phyloP scores from a whole-genome alignment of 2,329 filamentous ascomycete species.

The Scedosporium boydii region DNA sequence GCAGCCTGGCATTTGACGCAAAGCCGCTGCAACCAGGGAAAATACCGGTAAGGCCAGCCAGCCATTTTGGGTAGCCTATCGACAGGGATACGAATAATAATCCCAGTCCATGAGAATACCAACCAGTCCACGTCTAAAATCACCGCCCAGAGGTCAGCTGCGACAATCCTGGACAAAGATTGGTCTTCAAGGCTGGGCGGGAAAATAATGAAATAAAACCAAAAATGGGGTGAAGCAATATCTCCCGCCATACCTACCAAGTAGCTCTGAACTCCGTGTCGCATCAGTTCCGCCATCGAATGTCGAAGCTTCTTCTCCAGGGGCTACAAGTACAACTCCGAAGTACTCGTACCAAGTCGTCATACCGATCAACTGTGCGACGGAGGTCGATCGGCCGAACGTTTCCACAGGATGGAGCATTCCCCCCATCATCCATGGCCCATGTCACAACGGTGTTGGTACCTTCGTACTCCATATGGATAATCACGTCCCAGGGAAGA shows the following conservation, averaged over 20 bases:
- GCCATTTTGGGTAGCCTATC: background rate
- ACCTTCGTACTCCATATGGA: background rate
- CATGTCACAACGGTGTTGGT: background rate
- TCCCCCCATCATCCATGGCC: background rate
- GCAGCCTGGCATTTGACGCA: background rate
- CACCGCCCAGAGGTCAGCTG: too few relatives aligned
- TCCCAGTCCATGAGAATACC: too few relatives aligned
- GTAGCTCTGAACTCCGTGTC: too few relatives aligned
- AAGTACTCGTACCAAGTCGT: background rate
- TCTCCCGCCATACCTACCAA: too few relatives aligned
- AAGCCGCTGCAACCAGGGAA: background rate
- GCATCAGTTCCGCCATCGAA: background rate
- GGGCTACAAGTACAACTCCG: background rate
- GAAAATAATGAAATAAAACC: too few relatives aligned
- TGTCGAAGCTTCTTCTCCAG: background rate
- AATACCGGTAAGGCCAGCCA: background rate
- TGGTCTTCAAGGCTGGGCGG: too few relatives aligned
- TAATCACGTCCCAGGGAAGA: background rate
- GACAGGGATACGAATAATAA: background rate
- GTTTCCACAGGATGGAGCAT: background rate
- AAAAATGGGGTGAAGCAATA: too few relatives aligned
- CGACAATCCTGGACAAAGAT: too few relatives aligned
- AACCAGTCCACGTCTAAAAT: too few relatives aligned
- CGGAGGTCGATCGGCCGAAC: slow-evolving; percentile 1
- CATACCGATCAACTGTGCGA: background rate